Evolutionary conservation across 306 rosid species (phyloP).

Genomic region (Acacia confusa): DNA sequence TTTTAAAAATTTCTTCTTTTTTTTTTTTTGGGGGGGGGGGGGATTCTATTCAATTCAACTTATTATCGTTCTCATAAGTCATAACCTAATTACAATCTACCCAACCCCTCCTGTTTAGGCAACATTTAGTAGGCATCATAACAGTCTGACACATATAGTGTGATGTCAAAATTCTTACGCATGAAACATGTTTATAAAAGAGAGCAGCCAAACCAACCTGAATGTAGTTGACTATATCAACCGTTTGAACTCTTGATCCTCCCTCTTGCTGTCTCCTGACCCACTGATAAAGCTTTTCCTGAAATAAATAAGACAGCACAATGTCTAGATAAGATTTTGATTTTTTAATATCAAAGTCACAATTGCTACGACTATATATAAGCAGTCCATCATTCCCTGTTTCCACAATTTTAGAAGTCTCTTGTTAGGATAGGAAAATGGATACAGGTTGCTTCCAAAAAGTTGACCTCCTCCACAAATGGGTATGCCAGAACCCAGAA

Average conservation of each 20-base stretch:
- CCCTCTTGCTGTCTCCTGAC: conserved; percentile 78
- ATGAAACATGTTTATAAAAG: not conserved
- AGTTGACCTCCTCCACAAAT: not conserved
- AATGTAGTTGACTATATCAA: conserved; percentile 66
- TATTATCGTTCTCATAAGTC: no score
- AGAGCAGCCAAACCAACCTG: conserved; percentile 48
- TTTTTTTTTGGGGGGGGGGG: no score
- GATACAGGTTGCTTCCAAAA: not conserved
- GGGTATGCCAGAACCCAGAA: not conserved
- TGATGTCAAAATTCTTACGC: not conserved
- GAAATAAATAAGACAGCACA: conserved; percentile 31
- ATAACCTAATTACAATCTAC: no score
- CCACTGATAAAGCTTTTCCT: conserved; percentile 91
- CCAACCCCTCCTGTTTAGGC: not conserved
- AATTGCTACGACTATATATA: not conserved
- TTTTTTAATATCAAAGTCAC: not conserved
- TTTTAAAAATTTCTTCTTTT: no score
- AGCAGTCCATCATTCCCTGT: not conserved
- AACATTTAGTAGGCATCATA: not conserved
- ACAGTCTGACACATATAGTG: not conserved
- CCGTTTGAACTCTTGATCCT: conserved; percentile 69
- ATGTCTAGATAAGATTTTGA: not conserved
- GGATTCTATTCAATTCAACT: no score
- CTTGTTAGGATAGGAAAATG: no score
- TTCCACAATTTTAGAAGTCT: not conserved